Conservation (phyloP, 176 grass and related monocot genomes). For the sorghum (Sorghum bicolor) region DNA sequence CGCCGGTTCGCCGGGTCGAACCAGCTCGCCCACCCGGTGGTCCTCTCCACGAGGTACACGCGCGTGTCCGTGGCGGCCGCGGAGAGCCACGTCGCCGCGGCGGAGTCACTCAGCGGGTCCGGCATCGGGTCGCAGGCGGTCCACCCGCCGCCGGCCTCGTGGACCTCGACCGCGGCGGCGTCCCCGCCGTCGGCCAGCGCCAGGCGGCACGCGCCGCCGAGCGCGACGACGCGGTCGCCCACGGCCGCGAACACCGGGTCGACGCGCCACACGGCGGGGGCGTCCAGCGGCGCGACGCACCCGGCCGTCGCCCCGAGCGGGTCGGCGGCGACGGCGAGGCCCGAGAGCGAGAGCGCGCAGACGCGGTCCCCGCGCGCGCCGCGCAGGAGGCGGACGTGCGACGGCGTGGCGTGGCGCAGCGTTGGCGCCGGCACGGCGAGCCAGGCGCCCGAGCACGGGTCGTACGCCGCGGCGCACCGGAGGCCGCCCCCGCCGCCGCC, state of each 20-base stretch:
- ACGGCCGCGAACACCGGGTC: conserved; percentile 69
- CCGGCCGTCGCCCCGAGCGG: conserved; percentile 37
- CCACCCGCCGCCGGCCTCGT: conserved; percentile 40
- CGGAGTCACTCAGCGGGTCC: conserved; percentile 37
- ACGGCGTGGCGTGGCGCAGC: conserved; percentile 29
- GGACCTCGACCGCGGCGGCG: conserved; percentile 59
- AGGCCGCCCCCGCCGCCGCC: neutral
- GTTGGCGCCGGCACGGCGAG: conserved; percentile 24
- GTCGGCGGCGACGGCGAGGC: conserved; percentile 45
- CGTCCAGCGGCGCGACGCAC: conserved; percentile 31
- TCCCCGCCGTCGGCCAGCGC: conserved; percentile 52
- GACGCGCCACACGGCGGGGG: conserved; percentile 60
- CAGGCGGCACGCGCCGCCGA: conserved; percentile 71
- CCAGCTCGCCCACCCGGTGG: conserved; percentile 53
- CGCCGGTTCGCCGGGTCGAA: conserved; percentile 61
- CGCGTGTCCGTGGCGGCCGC: conserved; percentile 42
- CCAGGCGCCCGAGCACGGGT: conserved; percentile 61
- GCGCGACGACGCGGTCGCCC: conserved; percentile 53
- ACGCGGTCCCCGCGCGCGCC: conserved; percentile 39
- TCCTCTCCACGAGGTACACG: conserved; percentile 57
- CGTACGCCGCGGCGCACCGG: conserved; percentile 36
- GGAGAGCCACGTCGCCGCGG: conserved; percentile 69
- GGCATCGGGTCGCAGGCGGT: conserved; percentile 61
- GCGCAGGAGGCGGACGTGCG: conserved; percentile 32
- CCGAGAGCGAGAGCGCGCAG: conserved; percentile 40